Evolutionary conservation across 345 rosid species (phyloP).

Genomic region (Durio zibethinus): DNA sequence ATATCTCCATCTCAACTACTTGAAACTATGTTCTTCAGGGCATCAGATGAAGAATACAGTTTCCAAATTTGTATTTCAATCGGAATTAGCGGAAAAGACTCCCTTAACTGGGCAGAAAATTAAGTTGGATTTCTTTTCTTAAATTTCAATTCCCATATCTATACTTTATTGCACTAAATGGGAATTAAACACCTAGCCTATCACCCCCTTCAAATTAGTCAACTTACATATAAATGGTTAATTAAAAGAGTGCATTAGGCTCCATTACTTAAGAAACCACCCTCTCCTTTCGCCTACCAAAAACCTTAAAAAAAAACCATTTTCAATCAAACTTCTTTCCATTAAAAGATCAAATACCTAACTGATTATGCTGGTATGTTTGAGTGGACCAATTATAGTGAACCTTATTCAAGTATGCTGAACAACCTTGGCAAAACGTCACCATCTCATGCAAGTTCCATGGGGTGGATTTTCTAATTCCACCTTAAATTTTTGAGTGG

Average conservation of each 20-base stretch:
- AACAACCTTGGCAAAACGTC: not conserved
- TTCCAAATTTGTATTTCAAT: not conserved
- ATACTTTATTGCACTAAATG: not conserved
- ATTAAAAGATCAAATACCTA: not conserved
- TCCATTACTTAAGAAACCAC: not conserved
- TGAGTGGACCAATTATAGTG: not conserved
- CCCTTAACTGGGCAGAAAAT: not conserved
- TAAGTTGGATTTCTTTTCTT: not conserved
- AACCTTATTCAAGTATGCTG: not conserved
- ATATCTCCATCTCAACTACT: slow-evolving; percentile 9
- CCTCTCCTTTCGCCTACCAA: not conserved
- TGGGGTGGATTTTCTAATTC: not conserved
- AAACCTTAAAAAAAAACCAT: not conserved
- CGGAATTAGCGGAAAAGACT: not conserved
- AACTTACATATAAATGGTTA: not conserved
- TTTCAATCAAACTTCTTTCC: not conserved
- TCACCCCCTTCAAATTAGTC: not conserved
- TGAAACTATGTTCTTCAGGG: not conserved
- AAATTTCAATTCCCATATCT: not conserved
- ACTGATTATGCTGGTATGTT: not conserved
- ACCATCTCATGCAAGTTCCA: not conserved
- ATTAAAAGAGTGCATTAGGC: not conserved
- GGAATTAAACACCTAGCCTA: no score
- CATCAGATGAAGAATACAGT: not conserved
- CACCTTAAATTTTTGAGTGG: not conserved